Conservation (phyloP, 2,329 filamentous ascomycete species). For the Sporothrix euskadiensis region DNA sequence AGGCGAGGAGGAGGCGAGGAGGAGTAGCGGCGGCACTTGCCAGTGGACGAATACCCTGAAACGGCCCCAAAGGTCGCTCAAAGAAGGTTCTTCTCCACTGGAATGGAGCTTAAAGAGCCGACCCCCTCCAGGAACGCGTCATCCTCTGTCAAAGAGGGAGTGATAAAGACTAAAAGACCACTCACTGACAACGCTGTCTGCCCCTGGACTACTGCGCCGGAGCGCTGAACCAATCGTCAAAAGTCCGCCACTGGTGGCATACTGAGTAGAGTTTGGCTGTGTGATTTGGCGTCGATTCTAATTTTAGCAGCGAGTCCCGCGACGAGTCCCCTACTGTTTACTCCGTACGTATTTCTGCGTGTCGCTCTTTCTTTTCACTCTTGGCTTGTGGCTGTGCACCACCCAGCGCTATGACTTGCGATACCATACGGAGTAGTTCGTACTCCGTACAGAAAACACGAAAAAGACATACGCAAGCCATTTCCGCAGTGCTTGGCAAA, state of each 20-base stretch:
- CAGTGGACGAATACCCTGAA: not conserved
- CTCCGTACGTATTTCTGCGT: not conserved
- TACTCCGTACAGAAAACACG: not conserved
- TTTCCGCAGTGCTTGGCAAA: not conserved
- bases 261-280: no score
- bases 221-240: not conserved
- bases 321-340: not conserved
- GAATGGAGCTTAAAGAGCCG: not conserved
- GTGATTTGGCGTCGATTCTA: not conserved
- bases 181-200: not conserved
- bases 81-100: not conserved
- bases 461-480: not conserved
- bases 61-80: not conserved
- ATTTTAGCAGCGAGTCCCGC: not conserved
- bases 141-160: not conserved
- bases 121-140: slow-evolving; percentile 12
- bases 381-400: slow-evolving; percentile 1
- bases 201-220: slow-evolving; percentile 4
- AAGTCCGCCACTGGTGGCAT: not conserved
- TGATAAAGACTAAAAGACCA: no score
- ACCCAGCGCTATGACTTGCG: not conserved
- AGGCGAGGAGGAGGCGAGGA: not conserved
- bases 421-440: not conserved
- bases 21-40: not conserved
- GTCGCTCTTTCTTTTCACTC: not conserved